These are phyloP conservation scores for Ganoderma leucocontextum DNA, from an alignment of 1,284 basidiomycete species.

Conservation along the genomic window DNA sequence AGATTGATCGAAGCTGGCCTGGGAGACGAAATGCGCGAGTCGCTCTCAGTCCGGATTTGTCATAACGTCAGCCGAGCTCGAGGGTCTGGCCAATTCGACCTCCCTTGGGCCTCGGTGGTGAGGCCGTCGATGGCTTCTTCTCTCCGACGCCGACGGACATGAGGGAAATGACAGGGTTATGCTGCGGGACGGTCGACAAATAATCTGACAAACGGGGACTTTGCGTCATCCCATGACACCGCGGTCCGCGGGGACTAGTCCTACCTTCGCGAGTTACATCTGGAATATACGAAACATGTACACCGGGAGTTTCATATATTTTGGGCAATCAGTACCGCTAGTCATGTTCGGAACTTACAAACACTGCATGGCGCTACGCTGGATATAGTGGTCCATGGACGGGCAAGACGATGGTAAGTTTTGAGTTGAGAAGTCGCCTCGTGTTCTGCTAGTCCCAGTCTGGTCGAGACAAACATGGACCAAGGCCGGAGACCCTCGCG, in stretches of 20 bases:
- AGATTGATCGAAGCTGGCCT: conserved; percentile 6
- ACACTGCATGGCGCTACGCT: not conserved
- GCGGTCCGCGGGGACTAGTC: not conserved
- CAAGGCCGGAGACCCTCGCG: not conserved
- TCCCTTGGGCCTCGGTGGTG: not conserved
- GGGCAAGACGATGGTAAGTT: not conserved
- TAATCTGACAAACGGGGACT: not conserved
- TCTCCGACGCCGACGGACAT: not conserved
- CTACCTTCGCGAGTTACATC: not conserved
- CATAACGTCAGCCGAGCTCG: not conserved
- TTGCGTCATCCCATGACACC: not conserved
- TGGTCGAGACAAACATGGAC: not conserved
- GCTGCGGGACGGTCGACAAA: not conserved
- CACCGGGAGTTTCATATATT: conserved; percentile 2
- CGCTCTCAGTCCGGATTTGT: not conserved
- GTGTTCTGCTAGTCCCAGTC: conserved; percentile 30
- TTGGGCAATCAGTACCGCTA: not conserved
- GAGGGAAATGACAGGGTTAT: not conserved
- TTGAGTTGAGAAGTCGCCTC: conserved; percentile 15
- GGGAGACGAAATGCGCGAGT: not conserved
- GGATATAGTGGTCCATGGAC: not conserved
- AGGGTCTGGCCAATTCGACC: not conserved
- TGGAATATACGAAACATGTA: not conserved
- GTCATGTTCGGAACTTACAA: not conserved
- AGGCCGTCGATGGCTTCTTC: not conserved